A percentile compares a stretch with the other conserved stretches of the same genome.
phyloP scores from a whole-genome alignment of 352 stramenopile genomes.

The Phytophthora macrochlamydospora region DNA sequence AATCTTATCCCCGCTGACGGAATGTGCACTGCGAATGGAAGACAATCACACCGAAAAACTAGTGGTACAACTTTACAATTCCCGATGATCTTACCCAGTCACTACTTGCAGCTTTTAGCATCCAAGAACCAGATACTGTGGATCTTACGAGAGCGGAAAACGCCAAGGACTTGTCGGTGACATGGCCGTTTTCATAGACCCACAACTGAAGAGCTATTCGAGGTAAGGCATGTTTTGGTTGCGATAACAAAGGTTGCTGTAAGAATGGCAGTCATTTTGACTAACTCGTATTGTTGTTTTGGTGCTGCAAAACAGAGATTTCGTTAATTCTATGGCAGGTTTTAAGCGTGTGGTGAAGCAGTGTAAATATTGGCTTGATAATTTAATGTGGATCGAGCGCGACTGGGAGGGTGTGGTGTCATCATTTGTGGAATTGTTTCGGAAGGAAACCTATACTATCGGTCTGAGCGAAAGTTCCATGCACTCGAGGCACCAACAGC shows the following conservation, averaged over 20 bases:
- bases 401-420: constrained; percentile 8
- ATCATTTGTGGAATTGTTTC: constrained; percentile 6
- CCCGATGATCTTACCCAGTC: not conserved
- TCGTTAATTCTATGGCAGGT: constrained; percentile 1
- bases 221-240: not conserved
- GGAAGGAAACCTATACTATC: not conserved
- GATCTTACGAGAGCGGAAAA: not conserved
- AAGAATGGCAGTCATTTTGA: not conserved
- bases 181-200: not conserved
- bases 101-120: not conserved
- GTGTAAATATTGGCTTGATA: constrained; percentile 3
- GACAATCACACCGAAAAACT: not conserved
- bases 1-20: not conserved
- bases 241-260: constrained; percentile 2
- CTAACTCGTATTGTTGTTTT: not conserved
- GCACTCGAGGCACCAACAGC: not conserved
- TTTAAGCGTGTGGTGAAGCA: constrained; percentile 10
- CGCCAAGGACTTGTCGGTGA: not conserved
- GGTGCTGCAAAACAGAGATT: not conserved
- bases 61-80: constrained; percentile 2
- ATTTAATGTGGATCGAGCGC: constrained; percentile 15
- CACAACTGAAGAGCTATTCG: not conserved
- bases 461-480: not conserved
- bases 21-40: constrained; percentile 1
- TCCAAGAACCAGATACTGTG: not conserved